Percentiles rank a stretch among this genome's conserved stretches.
These are phyloP conservation scores for Colletotrichum kahawae DNA, from an alignment of 2,329 filamentous ascomycete species.

Conservation along the genomic window DNA sequence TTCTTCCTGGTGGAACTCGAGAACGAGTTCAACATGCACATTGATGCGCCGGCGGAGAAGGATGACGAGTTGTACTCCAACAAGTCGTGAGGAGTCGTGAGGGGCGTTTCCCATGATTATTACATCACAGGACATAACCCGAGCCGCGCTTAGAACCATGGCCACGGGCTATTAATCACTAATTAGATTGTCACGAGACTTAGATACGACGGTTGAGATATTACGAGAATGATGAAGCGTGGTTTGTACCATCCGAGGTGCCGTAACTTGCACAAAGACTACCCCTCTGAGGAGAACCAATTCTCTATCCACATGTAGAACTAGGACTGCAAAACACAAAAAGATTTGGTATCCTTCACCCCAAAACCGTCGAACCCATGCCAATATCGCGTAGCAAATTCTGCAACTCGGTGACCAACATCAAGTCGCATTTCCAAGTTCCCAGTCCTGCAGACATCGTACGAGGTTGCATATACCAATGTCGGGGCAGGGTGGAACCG, in stretches of 20 bases:
- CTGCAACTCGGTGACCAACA: neutral
- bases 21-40: constrained; percentile 41
- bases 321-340: neutral
- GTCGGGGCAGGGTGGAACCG: neutral
- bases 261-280: neutral
- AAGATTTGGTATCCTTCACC: neutral
- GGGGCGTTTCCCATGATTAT: neutral
- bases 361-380: neutral
- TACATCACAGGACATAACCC: neutral
- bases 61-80: constrained; percentile 23
- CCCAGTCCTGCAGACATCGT: neutral
- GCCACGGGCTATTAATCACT: neutral
- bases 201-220: neutral
- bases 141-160: neutral
- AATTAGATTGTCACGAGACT: neutral
- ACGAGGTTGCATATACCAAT: neutral
- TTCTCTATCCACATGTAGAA: neutral
- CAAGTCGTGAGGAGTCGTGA: neutral
- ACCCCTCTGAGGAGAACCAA: neutral
- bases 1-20: constrained; percentile 32
- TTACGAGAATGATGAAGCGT: neutral
- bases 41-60: constrained; percentile 41
- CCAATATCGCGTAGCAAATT: neutral
- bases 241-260: neutral
- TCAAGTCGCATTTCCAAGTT: neutral